phyloP scores from a whole-genome alignment of 371 early-diverging fungal species.

The Mucor irregularis region DNA sequence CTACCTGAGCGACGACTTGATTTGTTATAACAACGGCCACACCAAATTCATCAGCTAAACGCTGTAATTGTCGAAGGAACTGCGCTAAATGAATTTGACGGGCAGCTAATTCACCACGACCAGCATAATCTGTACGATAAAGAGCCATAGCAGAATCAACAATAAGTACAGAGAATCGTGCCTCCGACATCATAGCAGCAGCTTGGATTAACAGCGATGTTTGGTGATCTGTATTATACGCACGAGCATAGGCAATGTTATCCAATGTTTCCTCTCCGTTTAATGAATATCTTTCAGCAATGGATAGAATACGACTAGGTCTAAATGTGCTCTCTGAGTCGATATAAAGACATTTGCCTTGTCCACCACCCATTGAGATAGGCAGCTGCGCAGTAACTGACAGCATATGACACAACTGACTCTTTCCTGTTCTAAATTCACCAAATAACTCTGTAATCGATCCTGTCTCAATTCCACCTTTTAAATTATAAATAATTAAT shows the following conservation, averaged over 20 bases:
- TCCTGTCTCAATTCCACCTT: slow-evolving; percentile 98
- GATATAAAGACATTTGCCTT: slow-evolving; percentile 97
- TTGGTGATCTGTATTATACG: slow-evolving; percentile 98
- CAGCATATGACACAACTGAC: slow-evolving; percentile 98
- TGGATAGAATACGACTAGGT: slow-evolving; percentile 86
- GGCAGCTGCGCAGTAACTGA: slow-evolving; percentile 98
- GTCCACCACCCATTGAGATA: slow-evolving; percentile 85
- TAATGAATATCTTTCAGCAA: slow-evolving; percentile 88
- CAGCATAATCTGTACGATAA: slow-evolving; percentile 97
- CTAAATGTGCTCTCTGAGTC: slow-evolving; percentile 99
- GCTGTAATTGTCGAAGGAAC: slow-evolving; percentile 86
- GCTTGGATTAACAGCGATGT: slow-evolving; percentile 90
- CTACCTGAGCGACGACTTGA: slow-evolving; percentile 98
- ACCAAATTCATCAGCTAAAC: slow-evolving; percentile 98
- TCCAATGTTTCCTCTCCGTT: slow-evolving; percentile 90
- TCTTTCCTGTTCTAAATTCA: slow-evolving; percentile 99
- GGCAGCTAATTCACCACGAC: slow-evolving; percentile 97
- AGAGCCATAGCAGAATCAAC: slow-evolving; percentile 97
- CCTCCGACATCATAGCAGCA: slow-evolving; percentile 95
- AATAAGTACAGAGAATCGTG: slow-evolving; percentile 87
- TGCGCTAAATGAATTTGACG: slow-evolving; percentile 96
- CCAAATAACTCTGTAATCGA: slow-evolving; percentile 99
- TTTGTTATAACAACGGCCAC: slow-evolving; percentile 98
- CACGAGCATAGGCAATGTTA: slow-evolving; percentile 96
- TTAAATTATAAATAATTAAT: slow-evolving; percentile 44